Evolutionary conservation across 1,139 yeast species (phyloP).

Genomic region (Candida sp.): DNA sequence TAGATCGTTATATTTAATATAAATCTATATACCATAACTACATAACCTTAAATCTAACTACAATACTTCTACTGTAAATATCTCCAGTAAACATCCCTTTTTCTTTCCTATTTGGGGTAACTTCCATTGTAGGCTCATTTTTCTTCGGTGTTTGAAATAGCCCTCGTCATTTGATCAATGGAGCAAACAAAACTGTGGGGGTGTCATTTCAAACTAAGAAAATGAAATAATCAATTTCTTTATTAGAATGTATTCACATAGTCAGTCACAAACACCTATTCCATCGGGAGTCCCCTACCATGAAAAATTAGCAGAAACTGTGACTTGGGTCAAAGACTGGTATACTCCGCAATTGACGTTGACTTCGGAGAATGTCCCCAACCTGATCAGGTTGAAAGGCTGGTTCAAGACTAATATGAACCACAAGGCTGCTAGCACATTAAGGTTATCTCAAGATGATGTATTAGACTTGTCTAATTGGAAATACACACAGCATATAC

Average conservation of each 20-base stretch:
- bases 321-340: conserved; percentile 45
- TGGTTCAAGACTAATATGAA: conserved; percentile 32
- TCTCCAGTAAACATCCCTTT: too few relatives aligned
- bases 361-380: conserved; percentile 14
- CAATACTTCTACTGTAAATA: too few relatives aligned
- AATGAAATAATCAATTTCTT: background rate
- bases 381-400: conserved; percentile 26
- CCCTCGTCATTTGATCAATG: background rate
- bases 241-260: conserved; percentile 1
- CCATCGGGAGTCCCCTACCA: conserved; percentile 10
- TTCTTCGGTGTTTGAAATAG: background rate
- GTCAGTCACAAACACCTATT: conserved; percentile 3
- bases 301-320: conserved; percentile 23
- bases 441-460: conserved; percentile 16
- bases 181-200: background rate
- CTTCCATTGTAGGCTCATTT: background rate
- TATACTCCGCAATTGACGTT: conserved; percentile 31
- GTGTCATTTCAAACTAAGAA: background rate
- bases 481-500: conserved; percentile 16
- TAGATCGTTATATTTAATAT: background rate
- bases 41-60: too few relatives aligned
- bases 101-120: too few relatives aligned
- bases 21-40: too few relatives aligned
- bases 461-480: conserved; percentile 26
- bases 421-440: conserved; percentile 11